These are phyloP conservation scores for Oenanthe javanica DNA, from an alignment of 140 eudicot genomes.

Conservation along the genomic window DNA sequence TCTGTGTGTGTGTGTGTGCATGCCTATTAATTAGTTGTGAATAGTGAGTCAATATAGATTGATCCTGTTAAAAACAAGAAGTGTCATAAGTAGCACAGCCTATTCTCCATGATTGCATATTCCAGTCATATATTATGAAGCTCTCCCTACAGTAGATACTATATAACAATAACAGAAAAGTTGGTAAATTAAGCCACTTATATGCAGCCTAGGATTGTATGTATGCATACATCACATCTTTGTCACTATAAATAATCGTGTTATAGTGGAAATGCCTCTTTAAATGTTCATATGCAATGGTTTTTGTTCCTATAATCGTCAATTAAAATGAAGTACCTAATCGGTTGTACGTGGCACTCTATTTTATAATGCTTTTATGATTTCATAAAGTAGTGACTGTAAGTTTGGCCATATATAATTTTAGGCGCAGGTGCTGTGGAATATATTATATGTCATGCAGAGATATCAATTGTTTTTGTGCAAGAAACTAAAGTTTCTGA, in stretches of 20 bases:
- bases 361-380: not conserved
- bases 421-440: constrained; percentile 92
- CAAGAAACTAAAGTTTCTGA: constrained; percentile 75
- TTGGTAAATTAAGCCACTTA: not conserved
- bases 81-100: not conserved
- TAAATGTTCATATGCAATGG: not conserved
- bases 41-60: not conserved
- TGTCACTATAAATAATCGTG: not conserved
- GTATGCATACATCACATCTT: not conserved
- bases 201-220: not conserved
- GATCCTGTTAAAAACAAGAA: not conserved
- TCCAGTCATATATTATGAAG: not conserved
- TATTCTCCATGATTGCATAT: not conserved
- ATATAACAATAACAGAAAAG: not conserved
- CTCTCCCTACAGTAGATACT: not conserved
- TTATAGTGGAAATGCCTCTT: not conserved
- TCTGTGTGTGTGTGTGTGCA: no score
- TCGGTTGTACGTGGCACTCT: not conserved
- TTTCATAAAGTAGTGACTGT: constrained; percentile 4
- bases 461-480: constrained; percentile 60
- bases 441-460: constrained; percentile 78
- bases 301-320: not conserved
- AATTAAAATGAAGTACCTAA: not conserved
- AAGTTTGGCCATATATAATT: not conserved
- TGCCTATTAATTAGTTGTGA: not conserved